phyloP scores from a whole-genome alignment of 1,284 basidiomycete species.

The Boletus mariae region DNA sequence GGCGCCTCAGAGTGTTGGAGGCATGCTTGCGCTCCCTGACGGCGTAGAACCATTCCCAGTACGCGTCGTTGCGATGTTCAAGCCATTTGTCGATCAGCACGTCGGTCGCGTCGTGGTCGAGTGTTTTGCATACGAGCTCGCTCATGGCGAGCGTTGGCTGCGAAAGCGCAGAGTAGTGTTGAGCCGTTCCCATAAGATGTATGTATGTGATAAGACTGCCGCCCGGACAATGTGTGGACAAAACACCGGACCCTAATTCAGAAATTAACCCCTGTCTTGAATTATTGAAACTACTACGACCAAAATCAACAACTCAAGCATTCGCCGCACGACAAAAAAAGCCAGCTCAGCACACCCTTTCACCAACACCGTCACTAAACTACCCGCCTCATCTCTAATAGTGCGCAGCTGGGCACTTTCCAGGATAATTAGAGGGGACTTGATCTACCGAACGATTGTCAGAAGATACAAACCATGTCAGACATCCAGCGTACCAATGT shows the following conservation, averaged over 20 bases:
- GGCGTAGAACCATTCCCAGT: slow-evolving; percentile 69
- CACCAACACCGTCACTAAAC: not conserved
- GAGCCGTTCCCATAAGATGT: slow-evolving; percentile 27
- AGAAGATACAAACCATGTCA: not conserved
- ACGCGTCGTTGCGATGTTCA: slow-evolving; percentile 67
- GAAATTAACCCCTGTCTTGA: slow-evolving; percentile 7
- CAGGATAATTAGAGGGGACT: not conserved
- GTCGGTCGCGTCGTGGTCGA: slow-evolving; percentile 69
- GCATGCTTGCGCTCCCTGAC: slow-evolving; percentile 61
- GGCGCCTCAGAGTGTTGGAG: slow-evolving; percentile 46
- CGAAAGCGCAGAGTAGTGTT: slow-evolving; percentile 59
- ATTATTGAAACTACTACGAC: not conserved
- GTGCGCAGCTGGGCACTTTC: slow-evolving; percentile 1
- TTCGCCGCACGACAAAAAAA: not conserved
- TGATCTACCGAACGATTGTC: slow-evolving; percentile 8
- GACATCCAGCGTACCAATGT: slow-evolving; percentile 36
- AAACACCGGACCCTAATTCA: not conserved
- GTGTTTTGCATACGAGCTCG: slow-evolving; percentile 69
- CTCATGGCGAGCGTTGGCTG: slow-evolving; percentile 65
- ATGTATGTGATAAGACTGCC: not conserved
- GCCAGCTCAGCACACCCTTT: not conserved
- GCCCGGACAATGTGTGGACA: not conserved
- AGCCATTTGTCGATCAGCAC: slow-evolving; percentile 78
- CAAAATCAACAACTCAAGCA: not conserved
- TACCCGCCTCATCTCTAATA: slow-evolving; percentile 1